Evolutionary conservation across 768 basidiomycete species (phyloP).

Genomic region (Amanita subjunquillea): DNA sequence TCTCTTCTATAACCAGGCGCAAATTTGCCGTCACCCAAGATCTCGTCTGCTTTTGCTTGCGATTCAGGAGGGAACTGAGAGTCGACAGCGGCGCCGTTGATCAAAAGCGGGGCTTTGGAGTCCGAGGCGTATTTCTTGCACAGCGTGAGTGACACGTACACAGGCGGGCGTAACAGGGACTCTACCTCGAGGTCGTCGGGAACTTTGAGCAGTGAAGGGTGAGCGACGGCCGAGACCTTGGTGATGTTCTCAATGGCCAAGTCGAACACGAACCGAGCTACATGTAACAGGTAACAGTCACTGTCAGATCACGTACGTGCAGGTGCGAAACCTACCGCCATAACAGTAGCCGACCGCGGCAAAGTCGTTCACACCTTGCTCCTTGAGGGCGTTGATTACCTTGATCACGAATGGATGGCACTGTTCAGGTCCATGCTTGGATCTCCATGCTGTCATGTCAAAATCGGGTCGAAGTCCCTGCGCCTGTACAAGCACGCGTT

Average conservation of each 20-base stretch:
- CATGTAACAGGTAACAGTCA: too few relatives aligned
- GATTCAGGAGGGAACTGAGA: slow-evolving; percentile 35
- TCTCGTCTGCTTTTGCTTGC: slow-evolving; percentile 34
- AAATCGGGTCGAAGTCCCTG: slow-evolving; percentile 15
- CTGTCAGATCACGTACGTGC: neutral
- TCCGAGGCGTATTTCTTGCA: slow-evolving; percentile 33
- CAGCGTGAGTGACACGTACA: neutral
- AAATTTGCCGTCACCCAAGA: slow-evolving; percentile 37
- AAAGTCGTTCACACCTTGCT: slow-evolving; percentile 46
- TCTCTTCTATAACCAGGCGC: slow-evolving; percentile 39
- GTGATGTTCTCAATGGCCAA: slow-evolving; percentile 46
- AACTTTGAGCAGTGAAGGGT: slow-evolving; percentile 52
- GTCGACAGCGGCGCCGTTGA: slow-evolving; percentile 55
- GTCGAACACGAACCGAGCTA: slow-evolving; percentile 50
- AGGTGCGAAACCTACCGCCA: slow-evolving; percentile 32
- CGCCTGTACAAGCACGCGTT: neutral
- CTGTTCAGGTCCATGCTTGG: slow-evolving; percentile 23
- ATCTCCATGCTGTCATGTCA: slow-evolving; percentile 33
- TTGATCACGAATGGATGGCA: slow-evolving; percentile 45
- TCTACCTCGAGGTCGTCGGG: slow-evolving; percentile 54
- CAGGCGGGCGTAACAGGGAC: too few relatives aligned
- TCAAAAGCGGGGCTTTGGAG: slow-evolving; percentile 48
- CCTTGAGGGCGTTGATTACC: slow-evolving; percentile 47
- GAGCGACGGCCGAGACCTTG: slow-evolving; percentile 37
- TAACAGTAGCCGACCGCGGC: slow-evolving; percentile 64